Conservation (phyloP, 1,284 basidiomycete species). For the Sanguinoderma infundibulare region DNA sequence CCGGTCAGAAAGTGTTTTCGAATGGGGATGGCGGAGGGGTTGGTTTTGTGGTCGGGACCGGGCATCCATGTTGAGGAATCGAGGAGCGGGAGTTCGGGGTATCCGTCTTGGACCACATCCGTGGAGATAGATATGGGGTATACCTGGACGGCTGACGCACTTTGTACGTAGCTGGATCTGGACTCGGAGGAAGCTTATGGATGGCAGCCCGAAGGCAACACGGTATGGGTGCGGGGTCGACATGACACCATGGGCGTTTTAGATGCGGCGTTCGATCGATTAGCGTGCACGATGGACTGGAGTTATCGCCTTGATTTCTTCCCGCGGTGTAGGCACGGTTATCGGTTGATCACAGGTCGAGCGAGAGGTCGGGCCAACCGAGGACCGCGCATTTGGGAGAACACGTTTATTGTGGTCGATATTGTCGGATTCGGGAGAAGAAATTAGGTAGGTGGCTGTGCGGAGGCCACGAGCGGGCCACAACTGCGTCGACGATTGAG, state of each 20-base stretch:
- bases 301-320: slow-evolving; percentile 13
- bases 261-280: slow-evolving; percentile 20
- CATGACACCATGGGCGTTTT: slow-evolving; percentile 20
- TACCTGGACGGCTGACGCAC: slow-evolving; percentile 12
- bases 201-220: slow-evolving; percentile 5
- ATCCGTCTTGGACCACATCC: slow-evolving; percentile 14
- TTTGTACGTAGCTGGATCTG: slow-evolving; percentile 24
- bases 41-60: slow-evolving; percentile 10
- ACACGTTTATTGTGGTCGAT: slow-evolving; percentile 6
- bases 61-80: slow-evolving; percentile 12
- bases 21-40: slow-evolving; percentile 7
- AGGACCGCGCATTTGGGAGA: neutral
- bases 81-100: slow-evolving; percentile 13
- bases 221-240: slow-evolving; percentile 6
- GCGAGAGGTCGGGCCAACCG: slow-evolving; percentile 7
- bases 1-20: slow-evolving; percentile 20
- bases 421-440: slow-evolving; percentile 6
- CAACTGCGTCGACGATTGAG: neutral
- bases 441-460: neutral
- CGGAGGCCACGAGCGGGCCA: neutral
- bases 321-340: slow-evolving; percentile 23
- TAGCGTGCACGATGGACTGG: slow-evolving; percentile 10
- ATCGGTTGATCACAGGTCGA: slow-evolving; percentile 19
- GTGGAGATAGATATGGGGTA: slow-evolving; percentile 13
- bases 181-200: slow-evolving; percentile 8